Conservation (phyloP, 805 yeast species). For the Candida mattraensis region DNA sequence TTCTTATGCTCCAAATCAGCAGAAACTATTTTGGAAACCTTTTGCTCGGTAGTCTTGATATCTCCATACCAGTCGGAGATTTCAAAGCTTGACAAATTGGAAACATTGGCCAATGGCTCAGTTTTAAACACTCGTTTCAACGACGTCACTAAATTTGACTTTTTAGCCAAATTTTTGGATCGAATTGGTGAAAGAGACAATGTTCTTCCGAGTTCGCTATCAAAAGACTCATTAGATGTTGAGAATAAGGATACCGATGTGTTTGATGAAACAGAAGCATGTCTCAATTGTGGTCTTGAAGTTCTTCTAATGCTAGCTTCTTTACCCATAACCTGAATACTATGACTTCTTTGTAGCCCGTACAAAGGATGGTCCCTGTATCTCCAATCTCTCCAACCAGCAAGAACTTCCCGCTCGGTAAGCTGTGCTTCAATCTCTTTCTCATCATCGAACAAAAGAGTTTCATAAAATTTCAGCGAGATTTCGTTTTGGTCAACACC, state of each 20-base stretch:
- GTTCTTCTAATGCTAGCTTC: conserved; percentile 6
- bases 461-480: conserved; percentile 17
- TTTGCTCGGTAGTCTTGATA: conserved; percentile 1
- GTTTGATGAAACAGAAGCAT: conserved; percentile 18
- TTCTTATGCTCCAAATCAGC: too few relatives aligned
- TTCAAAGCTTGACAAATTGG: conserved; percentile 1
- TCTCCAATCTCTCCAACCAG: conserved; percentile 95
- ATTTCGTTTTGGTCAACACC: conserved; percentile 35
- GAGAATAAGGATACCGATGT: conserved; percentile 14
- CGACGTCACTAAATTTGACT: conserved; percentile 8
- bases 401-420: conserved; percentile 41
- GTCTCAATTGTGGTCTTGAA: conserved; percentile 6
- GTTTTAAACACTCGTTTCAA: conserved; percentile 20
- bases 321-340: neutral
- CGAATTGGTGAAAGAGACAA: conserved; percentile 22
- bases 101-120: conserved; percentile 3
- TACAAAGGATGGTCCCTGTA: conserved; percentile 71
- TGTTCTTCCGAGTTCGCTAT: conserved; percentile 16
- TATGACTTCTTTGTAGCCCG: conserved; percentile 18
- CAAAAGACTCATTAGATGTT: conserved; percentile 15
- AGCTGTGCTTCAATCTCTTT: conserved; percentile 3
- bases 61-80: conserved; percentile 14
- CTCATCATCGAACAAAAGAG: conserved; percentile 16
- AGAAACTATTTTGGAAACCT: neutral
- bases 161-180: conserved; percentile 14